Evolutionary conservation across 2,329 filamentous ascomycete genomes (phyloP).

Genomic region (Ophiostoma sp.): DNA sequence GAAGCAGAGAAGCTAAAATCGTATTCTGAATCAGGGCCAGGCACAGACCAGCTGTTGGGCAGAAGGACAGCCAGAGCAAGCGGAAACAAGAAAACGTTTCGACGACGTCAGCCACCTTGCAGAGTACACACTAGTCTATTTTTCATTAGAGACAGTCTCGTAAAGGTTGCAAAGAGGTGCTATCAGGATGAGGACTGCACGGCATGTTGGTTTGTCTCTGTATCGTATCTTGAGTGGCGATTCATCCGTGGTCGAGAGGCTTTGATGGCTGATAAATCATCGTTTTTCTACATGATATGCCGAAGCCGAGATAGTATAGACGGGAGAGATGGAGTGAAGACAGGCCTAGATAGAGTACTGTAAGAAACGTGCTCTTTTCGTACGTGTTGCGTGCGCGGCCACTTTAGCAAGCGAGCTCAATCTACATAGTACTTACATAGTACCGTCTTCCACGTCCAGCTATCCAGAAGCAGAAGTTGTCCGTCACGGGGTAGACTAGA

Average conservation of each 20-base stretch:
- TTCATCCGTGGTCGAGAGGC: neutral
- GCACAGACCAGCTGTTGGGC: neutral
- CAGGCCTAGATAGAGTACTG: neutral
- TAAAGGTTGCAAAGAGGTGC: no score
- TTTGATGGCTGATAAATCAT: neutral
- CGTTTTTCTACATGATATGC: neutral
- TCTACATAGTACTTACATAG: no score
- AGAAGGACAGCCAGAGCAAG: neutral
- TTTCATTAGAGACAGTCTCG: neutral
- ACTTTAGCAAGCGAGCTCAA: neutral
- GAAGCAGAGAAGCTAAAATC: no score
- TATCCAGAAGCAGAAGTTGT: constrained; percentile 6
- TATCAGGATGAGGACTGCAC: neutral
- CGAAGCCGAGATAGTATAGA: neutral
- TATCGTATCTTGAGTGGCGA: neutral
- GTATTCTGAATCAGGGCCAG: neutral
- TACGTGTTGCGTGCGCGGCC: neutral
- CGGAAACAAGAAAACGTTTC: neutral
- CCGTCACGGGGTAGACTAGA: neutral
- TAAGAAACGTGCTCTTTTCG: neutral
- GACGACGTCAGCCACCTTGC: neutral
- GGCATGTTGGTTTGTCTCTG: neutral
- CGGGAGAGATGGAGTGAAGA: neutral
- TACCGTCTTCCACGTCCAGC: neutral
- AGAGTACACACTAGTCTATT: neutral